phyloP scores from a whole-genome alignment of 805 yeast species.

The Debaryomyces castellii region DNA sequence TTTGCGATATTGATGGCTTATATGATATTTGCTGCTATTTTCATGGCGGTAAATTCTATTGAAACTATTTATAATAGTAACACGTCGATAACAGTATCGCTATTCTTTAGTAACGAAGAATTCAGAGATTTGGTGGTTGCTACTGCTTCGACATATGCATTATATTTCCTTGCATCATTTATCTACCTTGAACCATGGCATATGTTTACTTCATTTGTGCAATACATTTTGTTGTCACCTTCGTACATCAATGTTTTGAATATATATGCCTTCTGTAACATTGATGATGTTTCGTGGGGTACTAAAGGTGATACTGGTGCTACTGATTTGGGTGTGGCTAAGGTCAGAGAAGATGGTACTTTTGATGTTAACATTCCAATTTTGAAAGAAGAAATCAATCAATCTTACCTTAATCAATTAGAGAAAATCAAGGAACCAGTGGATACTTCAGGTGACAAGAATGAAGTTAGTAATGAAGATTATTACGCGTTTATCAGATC shows the following conservation, averaged over 20 bases:
- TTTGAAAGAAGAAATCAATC: constrained; percentile 52
- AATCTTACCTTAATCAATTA: constrained; percentile 51
- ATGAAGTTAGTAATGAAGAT: constrained; percentile 38
- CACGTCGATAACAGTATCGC: constrained; percentile 41
- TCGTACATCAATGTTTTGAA: constrained; percentile 57
- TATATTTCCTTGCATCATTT: constrained; percentile 58
- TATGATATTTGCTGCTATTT: constrained; percentile 57
- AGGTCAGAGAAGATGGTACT: constrained; percentile 53
- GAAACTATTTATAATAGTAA: constrained; percentile 31
- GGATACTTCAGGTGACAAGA: constrained; percentile 26
- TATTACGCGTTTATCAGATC: constrained; percentile 46
- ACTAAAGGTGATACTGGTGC: constrained; percentile 70
- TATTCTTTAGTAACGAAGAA: constrained; percentile 47
- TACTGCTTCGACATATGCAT: constrained; percentile 58
- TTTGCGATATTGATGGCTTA: constrained; percentile 63
- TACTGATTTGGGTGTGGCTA: constrained; percentile 54
- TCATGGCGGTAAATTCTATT: constrained; percentile 55
- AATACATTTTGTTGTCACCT: constrained; percentile 51
- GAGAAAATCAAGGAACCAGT: constrained; percentile 49
- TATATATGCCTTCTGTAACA: constrained; percentile 68
- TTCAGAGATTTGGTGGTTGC: constrained; percentile 56
- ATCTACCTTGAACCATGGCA: constrained; percentile 69
- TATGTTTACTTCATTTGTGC: constrained; percentile 53
- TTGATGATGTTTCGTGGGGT: constrained; percentile 75
- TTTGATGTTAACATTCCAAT: constrained; percentile 55